These are phyloP conservation scores for Isoetes taiwanensis DNA, from an alignment of 75 land plant genomes.

Conservation along the genomic window DNA sequence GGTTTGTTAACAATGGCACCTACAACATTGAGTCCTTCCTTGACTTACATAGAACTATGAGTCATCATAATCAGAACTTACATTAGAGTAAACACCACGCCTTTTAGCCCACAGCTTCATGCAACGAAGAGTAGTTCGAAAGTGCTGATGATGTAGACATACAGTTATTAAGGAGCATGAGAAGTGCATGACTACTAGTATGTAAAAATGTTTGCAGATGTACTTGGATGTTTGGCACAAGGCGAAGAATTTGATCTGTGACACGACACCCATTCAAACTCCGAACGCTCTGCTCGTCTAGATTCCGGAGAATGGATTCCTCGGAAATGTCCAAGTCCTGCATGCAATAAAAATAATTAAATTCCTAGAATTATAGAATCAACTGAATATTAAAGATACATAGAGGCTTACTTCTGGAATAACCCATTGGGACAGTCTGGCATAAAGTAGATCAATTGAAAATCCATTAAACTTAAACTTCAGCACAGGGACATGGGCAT, in stretches of 20 bases:
- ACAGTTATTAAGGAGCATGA: too few relatives aligned
- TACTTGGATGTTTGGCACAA: conserved; percentile 96
- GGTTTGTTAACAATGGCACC: neutral
- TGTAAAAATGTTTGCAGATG: too few relatives aligned
- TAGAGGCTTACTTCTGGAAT: conserved; percentile 83
- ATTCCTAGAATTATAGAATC: too few relatives aligned
- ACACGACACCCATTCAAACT: conserved; percentile 96
- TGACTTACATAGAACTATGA: neutral
- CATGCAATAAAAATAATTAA: conserved; percentile 8
- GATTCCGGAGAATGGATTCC: conserved; percentile 70
- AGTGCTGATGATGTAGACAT: too few relatives aligned
- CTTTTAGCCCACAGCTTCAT: conserved; percentile 95
- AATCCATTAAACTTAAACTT: conserved; percentile 83
- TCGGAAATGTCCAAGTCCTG: conserved; percentile 92
- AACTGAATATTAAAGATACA: too few relatives aligned
- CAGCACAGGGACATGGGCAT: conserved; percentile 96
- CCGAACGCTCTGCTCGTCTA: conserved; percentile 88
- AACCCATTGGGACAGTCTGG: conserved; percentile 58
- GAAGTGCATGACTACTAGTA: too few relatives aligned
- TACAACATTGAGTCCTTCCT: neutral
- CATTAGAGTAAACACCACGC: conserved; percentile 97
- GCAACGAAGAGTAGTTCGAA: conserved; percentile 81
- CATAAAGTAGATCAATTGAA: conserved; percentile 91
- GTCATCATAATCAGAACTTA: conserved; percentile 15
- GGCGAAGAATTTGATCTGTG: conserved; percentile 82